Evolutionary conservation across 176 grass and related monocot genomes (phyloP), one percentile per base, ranked within the genome.

Genomic region (Eleusine coracana): DNA sequence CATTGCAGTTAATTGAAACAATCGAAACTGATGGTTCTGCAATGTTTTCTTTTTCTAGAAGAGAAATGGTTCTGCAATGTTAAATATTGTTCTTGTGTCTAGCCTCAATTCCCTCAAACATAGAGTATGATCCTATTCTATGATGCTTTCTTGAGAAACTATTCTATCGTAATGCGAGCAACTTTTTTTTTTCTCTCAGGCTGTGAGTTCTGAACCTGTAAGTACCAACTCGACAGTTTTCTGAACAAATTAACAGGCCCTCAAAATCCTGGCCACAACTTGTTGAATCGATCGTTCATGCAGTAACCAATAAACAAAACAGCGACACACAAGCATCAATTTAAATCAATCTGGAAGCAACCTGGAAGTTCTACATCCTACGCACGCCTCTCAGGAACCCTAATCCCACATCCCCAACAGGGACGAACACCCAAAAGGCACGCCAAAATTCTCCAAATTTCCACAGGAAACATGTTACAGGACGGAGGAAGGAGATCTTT

Each of bases 361-460:
- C 9, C 44, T 46, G 44, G 44, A 46, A 11, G 44, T 1, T 12
- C 44, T 46, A 46, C 44, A 11, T 46, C 9, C 44, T 46, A 46
- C 44, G 44, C 44, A 10, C 10, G 44, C 66, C 85, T 59, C 61
- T 15, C 28, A 62, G 38, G 71, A 86, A 86, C 77, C 84, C 84
- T 68, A 67, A 17, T 49, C 50, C 14, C 50, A 17, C 15, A 52
- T 5, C 50, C 15, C 15, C 70, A 66, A 9, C 41, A 49, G 48
- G 25, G 40, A 37, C 1, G 61, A 68, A 40, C 58, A 80, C 16
- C 48, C 31, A 37, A 1, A 25, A 28, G 27, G 12, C 15, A 2
- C 28, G 23, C 20, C 38, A 4, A 60, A 70, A 82, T 5, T 36
- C 46, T 28, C 54, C 11, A 9, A 18, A 45, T 18, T 52, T 36